Percentiles rank a stretch among this genome's conserved stretches.
Conservation (phyloP, 108 stramenopile genomes). For the Skeletonema marinoi region DNA sequence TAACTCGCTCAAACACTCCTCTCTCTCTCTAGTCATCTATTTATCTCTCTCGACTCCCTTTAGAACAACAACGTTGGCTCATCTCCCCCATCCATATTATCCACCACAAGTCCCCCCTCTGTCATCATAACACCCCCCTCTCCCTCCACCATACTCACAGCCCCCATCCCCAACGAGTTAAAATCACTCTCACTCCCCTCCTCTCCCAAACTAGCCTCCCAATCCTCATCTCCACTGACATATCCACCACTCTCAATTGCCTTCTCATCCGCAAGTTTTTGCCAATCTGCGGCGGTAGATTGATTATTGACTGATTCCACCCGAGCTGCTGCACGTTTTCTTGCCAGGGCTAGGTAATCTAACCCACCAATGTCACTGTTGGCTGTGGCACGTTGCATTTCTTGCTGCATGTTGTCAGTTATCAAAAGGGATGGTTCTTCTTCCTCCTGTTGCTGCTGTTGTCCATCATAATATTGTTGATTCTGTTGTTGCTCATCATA, state of each 20-base stretch:
- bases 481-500: not conserved
- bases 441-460: not conserved
- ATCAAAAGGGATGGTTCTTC: conserved; percentile 17
- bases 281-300: conserved; percentile 33
- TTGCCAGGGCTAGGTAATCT: conserved; percentile 35
- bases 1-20: not conserved
- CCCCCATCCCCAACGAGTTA: conserved; percentile 24
- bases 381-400: conserved; percentile 19
- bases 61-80: conserved; percentile 19
- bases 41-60: not conserved
- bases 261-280: conserved; percentile 21
- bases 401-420: conserved; percentile 24
- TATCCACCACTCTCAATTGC: not conserved
- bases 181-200: conserved; percentile 15
- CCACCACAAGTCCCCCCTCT: conserved; percentile 38
- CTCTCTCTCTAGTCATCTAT: not conserved
- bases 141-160: not conserved
- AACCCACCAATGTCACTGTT: conserved; percentile 12
- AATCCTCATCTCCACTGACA: conserved; percentile 20
- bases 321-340: conserved; percentile 24
- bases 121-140: conserved; percentile 34
- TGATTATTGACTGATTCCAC: conserved; percentile 23
- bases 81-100: conserved; percentile 9
- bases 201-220: conserved; percentile 39
- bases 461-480: not conserved